Evolutionary conservation across 2,329 filamentous ascomycete genomes (phyloP), one percentile per base, ranked within the genome.

Genomic region (Cladophialophora carrionii): DNA sequence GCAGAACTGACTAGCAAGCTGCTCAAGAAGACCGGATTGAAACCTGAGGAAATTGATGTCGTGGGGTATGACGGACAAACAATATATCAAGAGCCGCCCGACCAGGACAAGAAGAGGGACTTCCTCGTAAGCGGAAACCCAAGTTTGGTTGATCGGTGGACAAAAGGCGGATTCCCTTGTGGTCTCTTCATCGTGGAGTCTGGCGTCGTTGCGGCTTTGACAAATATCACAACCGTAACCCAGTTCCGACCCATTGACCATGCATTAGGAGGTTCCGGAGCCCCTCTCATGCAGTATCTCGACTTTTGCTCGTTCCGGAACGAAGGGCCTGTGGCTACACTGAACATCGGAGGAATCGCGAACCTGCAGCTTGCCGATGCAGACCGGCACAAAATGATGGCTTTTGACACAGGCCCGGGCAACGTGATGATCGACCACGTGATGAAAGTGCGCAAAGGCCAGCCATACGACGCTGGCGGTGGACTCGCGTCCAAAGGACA

Each of bases 341-440:
- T 75, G 10, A 75, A 75, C 53, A 75, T 66, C 17, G 73, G 73
- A 32, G 73, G 73, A n/a, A 75, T 75, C 22, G 73, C 73, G 43
- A 74, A 75, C 62, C 41, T 75, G 56, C 73, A 75, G 64, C 70
- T 74, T 7, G 73, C 72, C 17, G 62, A 74, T 22, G 58, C 63
- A 22, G 72, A 74, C 52, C 70, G 73, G 14, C 66, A 68, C 65
- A 67, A 73, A 57, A 75, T 74, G 73, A 74, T 74, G 73, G 73
- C 73, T 2, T 75, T 75, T 61, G 73, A 75, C 53, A 74, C 73
- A 2, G 73, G 72, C 5, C 57, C 73, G 61, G 51, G 73, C 65
- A 75, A 75, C 52, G 73, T 75, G 58, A 74, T 74, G 69, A 70
- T 75, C 46, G 73, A 74, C 60, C 73, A 75, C 59, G 69, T 75